These are phyloP conservation scores for Podospora appendiculata DNA, from an alignment of 495 filamentous ascomycete species.

Conservation along the genomic window DNA sequence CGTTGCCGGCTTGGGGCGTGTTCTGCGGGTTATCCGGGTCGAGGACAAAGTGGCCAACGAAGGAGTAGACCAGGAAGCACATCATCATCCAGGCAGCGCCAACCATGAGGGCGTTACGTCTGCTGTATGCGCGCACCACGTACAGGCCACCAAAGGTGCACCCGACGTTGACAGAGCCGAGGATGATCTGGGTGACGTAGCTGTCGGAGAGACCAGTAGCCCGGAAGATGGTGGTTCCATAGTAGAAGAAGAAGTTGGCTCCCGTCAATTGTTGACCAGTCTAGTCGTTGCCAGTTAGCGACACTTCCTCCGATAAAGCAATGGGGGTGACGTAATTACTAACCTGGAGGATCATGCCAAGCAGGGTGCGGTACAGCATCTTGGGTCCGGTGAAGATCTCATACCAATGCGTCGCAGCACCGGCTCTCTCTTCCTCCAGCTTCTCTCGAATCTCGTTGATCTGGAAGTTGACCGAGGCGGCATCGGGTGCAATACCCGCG, in stretches of 20 bases:
- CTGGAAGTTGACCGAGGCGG: constrained; percentile 58
- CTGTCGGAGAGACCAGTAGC: constrained; percentile 60
- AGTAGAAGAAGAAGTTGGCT: constrained; percentile 81
- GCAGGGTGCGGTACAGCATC: constrained; percentile 63
- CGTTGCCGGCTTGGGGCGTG: constrained; percentile 52
- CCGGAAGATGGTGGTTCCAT: constrained; percentile 65
- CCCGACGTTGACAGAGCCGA: constrained; percentile 65
- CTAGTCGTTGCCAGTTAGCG: neutral
- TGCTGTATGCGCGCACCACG: constrained; percentile 63
- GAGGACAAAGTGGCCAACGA: constrained; percentile 54
- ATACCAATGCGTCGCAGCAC: constrained; percentile 49
- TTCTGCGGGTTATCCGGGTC: constrained; percentile 40
- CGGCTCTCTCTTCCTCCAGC: constrained; percentile 52
- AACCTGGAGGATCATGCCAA: constrained; percentile 59
- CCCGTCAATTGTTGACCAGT: constrained; percentile 65
- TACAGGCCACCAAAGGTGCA: constrained; percentile 68
- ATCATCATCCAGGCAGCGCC: constrained; percentile 63
- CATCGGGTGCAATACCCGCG: constrained; percentile 58
- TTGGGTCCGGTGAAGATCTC: constrained; percentile 64
- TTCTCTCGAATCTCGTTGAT: constrained; percentile 67
- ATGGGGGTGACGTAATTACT: no score
- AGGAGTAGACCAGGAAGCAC: constrained; percentile 71
- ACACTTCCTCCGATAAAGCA: no score
- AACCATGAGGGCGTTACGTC: constrained; percentile 56
- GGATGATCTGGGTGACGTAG: constrained; percentile 67